Evolutionary conservation across 768 basidiomycete species (phyloP).

Genomic region (Serendipita vermifera): DNA sequence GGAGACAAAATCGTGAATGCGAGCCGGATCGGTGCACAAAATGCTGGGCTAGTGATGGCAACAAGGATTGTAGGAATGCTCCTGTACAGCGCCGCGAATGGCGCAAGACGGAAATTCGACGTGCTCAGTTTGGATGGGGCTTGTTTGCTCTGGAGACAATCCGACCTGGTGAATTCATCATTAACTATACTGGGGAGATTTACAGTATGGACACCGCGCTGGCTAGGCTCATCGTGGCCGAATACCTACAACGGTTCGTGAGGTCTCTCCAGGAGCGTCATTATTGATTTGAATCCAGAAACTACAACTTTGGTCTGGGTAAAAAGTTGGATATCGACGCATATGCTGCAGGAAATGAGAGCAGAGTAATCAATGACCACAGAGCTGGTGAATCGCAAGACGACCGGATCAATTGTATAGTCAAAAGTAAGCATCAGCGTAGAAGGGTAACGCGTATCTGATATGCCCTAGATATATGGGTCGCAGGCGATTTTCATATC

Average conservation of each 20-base stretch:
- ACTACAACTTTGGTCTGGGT: neutral
- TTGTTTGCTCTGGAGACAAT: slow-evolving; percentile 1
- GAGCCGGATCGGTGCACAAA: neutral
- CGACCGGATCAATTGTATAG: neutral
- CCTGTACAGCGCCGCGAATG: neutral
- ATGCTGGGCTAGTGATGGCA: neutral
- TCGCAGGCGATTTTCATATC: no score
- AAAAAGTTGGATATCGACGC: neutral
- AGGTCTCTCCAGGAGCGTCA: no score
- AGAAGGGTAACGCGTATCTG: no score
- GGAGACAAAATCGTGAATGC: neutral
- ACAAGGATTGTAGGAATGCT: neutral
- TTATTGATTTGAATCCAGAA: no score
- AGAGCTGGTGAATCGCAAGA: no score
- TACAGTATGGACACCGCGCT: neutral
- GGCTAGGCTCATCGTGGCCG: neutral
- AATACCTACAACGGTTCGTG: neutral
- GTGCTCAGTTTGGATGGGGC: neutral
- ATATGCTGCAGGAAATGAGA: neutral
- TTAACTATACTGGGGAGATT: neutral
- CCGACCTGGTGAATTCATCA: neutral
- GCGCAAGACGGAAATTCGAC: neutral
- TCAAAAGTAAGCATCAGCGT: neutral
- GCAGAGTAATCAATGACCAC: neutral
- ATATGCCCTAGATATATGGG: no score